Conservation (phyloP, 495 filamentous ascomycete genomes). For the Talaromyces liani region DNA sequence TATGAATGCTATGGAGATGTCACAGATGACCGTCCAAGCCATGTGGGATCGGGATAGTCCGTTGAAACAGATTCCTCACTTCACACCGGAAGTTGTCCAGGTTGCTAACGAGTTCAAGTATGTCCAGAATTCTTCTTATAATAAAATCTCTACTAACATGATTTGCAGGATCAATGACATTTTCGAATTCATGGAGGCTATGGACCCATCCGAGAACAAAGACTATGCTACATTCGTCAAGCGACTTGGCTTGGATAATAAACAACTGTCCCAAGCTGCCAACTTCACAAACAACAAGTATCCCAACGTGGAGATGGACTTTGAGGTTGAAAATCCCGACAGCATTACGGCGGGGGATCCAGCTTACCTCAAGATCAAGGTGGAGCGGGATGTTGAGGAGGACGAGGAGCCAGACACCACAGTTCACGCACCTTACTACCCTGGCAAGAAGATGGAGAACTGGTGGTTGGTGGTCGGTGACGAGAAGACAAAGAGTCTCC, state of each 20-base stretch:
- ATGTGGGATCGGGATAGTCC: slow-evolving; percentile 99
- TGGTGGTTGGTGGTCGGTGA: slow-evolving; percentile 94
- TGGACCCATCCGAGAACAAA: slow-evolving; percentile 87
- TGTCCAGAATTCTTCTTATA: slow-evolving; percentile 22
- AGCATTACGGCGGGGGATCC: slow-evolving; percentile 71
- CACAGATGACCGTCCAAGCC: slow-evolving; percentile 97
- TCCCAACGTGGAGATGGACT: slow-evolving; percentile 84
- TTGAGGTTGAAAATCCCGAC: slow-evolving; percentile 76
- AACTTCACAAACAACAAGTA: slow-evolving; percentile 96
- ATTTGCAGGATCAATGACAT: slow-evolving; percentile 71
- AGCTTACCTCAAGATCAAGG: slow-evolving; percentile 75
- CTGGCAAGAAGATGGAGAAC: slow-evolving; percentile 88
- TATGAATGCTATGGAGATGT: slow-evolving; percentile 98
- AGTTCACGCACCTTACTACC: slow-evolving; percentile 95
- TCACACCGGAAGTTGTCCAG: slow-evolving; percentile 75
- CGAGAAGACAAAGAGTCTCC: slow-evolving; percentile 72
- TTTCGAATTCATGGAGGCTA: slow-evolving; percentile 96
- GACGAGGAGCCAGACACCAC: slow-evolving; percentile 70
- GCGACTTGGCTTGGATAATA: slow-evolving; percentile 67
- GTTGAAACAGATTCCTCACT: slow-evolving; percentile 96
- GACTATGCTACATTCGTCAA: slow-evolving; percentile 69
- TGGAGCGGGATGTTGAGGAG: slow-evolving; percentile 77
- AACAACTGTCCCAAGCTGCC: slow-evolving; percentile 81
- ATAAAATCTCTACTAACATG: not conserved
- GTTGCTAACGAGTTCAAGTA: slow-evolving; percentile 73